Percentiles rank a stretch among this genome's conserved stretches.
These are phyloP conservation scores for Evernia prunastri DNA, from an alignment of 495 filamentous ascomycete species.

Conservation along the genomic window DNA sequence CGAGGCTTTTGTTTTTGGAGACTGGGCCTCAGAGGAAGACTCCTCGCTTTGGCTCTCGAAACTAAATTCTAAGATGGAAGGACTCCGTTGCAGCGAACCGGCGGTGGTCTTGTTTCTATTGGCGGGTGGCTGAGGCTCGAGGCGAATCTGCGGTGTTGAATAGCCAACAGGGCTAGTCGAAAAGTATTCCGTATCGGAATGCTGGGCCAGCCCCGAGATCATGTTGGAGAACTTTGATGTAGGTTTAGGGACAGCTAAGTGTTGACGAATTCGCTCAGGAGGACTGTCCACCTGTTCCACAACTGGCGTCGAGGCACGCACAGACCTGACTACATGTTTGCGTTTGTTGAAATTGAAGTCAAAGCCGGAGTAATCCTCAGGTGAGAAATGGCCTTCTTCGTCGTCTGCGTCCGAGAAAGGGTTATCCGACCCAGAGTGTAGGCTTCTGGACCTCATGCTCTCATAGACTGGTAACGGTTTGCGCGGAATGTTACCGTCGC, in stretches of 20 bases:
- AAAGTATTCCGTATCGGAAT: slow-evolving; percentile 26
- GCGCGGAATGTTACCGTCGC: slow-evolving; percentile 17
- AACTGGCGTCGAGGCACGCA: background rate
- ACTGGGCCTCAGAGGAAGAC: background rate
- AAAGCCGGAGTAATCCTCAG: slow-evolving; percentile 18
- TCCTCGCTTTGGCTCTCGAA: slow-evolving; percentile 22
- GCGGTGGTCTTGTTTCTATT: slow-evolving; percentile 15
- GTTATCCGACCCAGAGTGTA: slow-evolving; percentile 25
- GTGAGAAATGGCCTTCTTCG: background rate
- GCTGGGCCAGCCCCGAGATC: slow-evolving; percentile 24
- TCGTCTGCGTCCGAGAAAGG: slow-evolving; percentile 31
- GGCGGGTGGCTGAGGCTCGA: slow-evolving; percentile 23
- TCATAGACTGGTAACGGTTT: slow-evolving; percentile 27
- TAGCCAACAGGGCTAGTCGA: slow-evolving; percentile 31
- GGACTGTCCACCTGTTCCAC: slow-evolving; percentile 4
- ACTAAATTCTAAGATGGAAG: slow-evolving; percentile 15
- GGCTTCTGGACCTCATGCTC: slow-evolving; percentile 24
- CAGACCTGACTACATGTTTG: slow-evolving; percentile 11
- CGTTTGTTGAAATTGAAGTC: slow-evolving; percentile 21
- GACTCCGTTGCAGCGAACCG: slow-evolving; percentile 14
- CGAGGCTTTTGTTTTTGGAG: slow-evolving; percentile 8
- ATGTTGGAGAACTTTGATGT: slow-evolving; percentile 17
- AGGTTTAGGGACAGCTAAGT: background rate
- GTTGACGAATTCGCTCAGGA: background rate
- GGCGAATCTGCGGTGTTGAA: slow-evolving; percentile 32